A percentile compares a stretch with the other conserved stretches of the same genome.
phyloP scores from a whole-genome alignment of 148 eudicot species.

The Silene latifolia region DNA sequence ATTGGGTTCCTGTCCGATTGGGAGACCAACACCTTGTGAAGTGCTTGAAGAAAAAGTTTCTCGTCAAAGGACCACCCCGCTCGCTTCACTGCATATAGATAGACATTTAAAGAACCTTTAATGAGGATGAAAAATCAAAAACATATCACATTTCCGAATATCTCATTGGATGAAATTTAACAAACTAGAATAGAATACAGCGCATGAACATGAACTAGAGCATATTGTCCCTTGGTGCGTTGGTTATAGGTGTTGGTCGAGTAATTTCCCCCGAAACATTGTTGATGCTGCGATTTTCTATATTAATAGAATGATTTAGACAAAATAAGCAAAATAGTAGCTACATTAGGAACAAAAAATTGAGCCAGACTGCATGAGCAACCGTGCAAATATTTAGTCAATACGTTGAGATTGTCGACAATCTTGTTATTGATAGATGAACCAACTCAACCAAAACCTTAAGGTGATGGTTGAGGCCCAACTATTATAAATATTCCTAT shows the following conservation, averaged over 20 bases:
- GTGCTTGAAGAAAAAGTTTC: slow-evolving; percentile 66
- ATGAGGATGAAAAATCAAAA: slow-evolving; percentile 10
- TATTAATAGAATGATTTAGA: too few relatives aligned
- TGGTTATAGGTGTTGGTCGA: too few relatives aligned
- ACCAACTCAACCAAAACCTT: too few relatives aligned
- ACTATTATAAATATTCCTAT: too few relatives aligned
- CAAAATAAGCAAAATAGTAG: background rate
- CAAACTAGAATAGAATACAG: background rate
- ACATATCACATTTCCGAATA: background rate
- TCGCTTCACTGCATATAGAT: slow-evolving; percentile 45
- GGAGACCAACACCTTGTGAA: slow-evolving; percentile 73
- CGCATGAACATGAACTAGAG: too few relatives aligned
- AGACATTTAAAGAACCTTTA: slow-evolving; percentile 10
- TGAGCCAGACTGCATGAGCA: too few relatives aligned
- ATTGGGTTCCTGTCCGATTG: slow-evolving; percentile 51
- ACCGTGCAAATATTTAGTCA: background rate
- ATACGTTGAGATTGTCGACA: background rate
- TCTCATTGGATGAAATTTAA: background rate
- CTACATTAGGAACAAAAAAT: background rate
- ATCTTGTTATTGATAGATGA: too few relatives aligned
- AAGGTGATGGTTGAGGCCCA: too few relatives aligned
- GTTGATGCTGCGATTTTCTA: too few relatives aligned
- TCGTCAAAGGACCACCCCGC: slow-evolving; percentile 71
- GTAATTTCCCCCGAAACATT: too few relatives aligned
- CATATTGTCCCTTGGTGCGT: too few relatives aligned